phyloP scores from a whole-genome alignment of 768 basidiomycete genomes.

The Suillus fuscotomentosus region DNA sequence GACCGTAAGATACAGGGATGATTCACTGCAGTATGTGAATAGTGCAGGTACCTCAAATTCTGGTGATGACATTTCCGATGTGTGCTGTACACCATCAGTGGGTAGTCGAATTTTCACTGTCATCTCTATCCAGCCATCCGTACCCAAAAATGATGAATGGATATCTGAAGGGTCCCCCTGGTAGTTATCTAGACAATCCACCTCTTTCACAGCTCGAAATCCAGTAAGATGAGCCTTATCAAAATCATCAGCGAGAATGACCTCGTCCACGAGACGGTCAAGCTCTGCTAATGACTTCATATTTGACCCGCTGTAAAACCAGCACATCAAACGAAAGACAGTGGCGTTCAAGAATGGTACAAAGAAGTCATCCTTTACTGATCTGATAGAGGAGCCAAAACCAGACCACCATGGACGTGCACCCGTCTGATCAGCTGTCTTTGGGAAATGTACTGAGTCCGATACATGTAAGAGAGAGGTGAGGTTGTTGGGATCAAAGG shows the following conservation, averaged over 20 bases:
- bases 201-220: neutral
- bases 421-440: neutral
- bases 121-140: constrained; percentile 10
- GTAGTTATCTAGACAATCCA: neutral
- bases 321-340: constrained; percentile 19
- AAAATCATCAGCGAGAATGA: constrained; percentile 11
- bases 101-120: constrained; percentile 10
- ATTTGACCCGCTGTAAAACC: constrained; percentile 19
- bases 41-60: constrained; percentile 27
- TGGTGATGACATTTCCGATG: neutral
- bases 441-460: neutral
- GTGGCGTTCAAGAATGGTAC: constrained; percentile 15
- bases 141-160: neutral
- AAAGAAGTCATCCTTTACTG: neutral
- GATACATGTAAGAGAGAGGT: neutral
- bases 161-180: neutral
- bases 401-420: constrained; percentile 5
- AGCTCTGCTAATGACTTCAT: constrained; percentile 7
- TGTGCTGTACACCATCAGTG: neutral
- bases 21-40: neutral
- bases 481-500: constrained; percentile 2
- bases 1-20: too few relatives aligned
- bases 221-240: constrained; percentile 7
- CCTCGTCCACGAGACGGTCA: constrained; percentile 5
- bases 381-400: neutral